Evolutionary conservation across 1,284 basidiomycete species (phyloP), one percentile per base, ranked within the genome.

Genomic region (Pseudozyma flocculosa): DNA sequence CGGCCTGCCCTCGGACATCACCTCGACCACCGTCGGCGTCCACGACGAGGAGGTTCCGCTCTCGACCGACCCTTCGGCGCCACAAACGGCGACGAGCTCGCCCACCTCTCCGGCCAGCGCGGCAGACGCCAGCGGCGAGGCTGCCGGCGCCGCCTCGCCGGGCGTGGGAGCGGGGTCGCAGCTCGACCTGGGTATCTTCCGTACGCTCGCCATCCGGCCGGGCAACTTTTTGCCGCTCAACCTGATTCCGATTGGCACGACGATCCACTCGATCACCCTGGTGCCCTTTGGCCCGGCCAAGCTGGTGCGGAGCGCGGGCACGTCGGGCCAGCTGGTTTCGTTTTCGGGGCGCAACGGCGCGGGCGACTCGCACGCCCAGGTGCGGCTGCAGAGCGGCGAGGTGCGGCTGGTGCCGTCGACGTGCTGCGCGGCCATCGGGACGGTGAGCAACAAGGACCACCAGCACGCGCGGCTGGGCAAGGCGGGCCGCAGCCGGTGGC

Each of bases 211-310:
- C 1, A 82, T 97, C 76, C 88, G 89, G 77, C 87, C 90, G 0
- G 94, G 94, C 40, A 97, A 98, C 75, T 92, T 94, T 46, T 85
- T 98, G 15, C 93, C 92, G 0, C 82, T 98, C 47, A 86, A 87
- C 48, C 85, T 96, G 60, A 92, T 97, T 64, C 94, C 94, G 0
- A 85, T 89, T 26, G 92, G 93, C 17, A 95, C 92, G 7, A 84
- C 88, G 71, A 86, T 97, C 56, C 92, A 97, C 82, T 88, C 86
- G 73, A 83, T 98, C 61, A 83, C 89, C 0, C 84, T 96, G 48
- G 81, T 84, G 42, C 87, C 90, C 0, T 79, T 84, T 5, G 91
- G 91, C 3, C 87, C 86, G 18, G 90, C 86, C 43, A 84, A 88
- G 54, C 86, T 97, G 45, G 88, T 92, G 14, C 88, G 94, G 40